Evolutionary conservation across 2,329 filamentous ascomycete species (phyloP), one percentile per base, ranked within the genome.

Genomic region (Hortaea werneckii): DNA sequence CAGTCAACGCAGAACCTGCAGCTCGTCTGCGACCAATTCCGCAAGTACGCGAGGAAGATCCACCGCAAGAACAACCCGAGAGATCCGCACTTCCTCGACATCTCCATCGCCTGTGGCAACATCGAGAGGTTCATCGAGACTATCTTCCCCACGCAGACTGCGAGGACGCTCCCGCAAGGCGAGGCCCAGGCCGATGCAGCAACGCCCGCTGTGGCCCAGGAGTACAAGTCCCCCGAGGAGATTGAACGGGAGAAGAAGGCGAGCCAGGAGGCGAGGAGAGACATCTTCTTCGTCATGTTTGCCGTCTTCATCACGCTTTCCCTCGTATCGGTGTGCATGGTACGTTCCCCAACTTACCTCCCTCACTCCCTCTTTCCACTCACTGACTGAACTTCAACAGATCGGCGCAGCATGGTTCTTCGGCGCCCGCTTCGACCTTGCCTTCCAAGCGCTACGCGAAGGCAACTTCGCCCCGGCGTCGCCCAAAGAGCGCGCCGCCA

Each of bases 91-190:
- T 98, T 84, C 70, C 71, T 95, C 40, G 83, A 87, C 60, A 95
- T 98, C 62, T 95, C 88, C 67, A 80, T 88, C 52, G 83, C 85
- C 45, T 94, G 90, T 63, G 90, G 80, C 61, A 88, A 92, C 85
- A 86, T 95, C 54, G 89, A 96, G 65, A 85, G 92, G 72, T 95
- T 94, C 64, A 94, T 96, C 63, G 90, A 96, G 67, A 82, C 81
- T 5, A 80, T 96, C 56, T 96, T 89, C 78, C 92, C 92, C 3
- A 77, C 79, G 6, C 87, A 95, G 66, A 80, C 85, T 52, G 77
- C 85, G 39, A 81, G 83, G 59, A 67, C 70, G 9, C 47, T 65
- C 37, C 47, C 50, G 5, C 8, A n/a, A n/a, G n/a, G n/a, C n/a
- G 32, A 35, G 32, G 41, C 30, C 13, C 49, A 52, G 10, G 43